Evolutionary conservation across 257 asterid species (phyloP).

Genomic region (Solanum rostratum): DNA sequence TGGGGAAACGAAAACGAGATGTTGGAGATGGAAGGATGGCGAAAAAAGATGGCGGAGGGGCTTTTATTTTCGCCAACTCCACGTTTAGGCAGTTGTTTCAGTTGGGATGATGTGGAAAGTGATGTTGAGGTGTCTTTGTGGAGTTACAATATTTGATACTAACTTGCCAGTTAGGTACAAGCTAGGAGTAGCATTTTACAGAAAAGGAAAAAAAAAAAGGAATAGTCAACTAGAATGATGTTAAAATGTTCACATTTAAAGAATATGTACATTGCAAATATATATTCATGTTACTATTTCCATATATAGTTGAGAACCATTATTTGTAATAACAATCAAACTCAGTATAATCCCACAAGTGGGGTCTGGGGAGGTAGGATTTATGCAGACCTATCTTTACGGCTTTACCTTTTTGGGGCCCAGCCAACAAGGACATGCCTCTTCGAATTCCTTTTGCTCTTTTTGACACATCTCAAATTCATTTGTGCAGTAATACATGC

Average conservation of each 20-base stretch:
- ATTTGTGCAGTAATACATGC: slow-evolving; percentile 73
- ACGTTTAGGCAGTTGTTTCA: slow-evolving; percentile 11
- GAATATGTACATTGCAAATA: background rate
- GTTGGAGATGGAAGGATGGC: slow-evolving; percentile 7
- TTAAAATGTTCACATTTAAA: background rate
- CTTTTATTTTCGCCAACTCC: slow-evolving; percentile 52
- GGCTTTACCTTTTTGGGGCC: background rate
- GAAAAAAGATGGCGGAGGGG: slow-evolving; percentile 23
- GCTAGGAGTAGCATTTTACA: background rate
- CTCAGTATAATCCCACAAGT: background rate
- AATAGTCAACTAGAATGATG: background rate
- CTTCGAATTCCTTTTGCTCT: slow-evolving; percentile 79
- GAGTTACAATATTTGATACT: background rate
- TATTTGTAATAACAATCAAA: background rate
- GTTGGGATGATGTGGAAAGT: slow-evolving; percentile 24
- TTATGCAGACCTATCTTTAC: background rate
- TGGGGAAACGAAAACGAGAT: slow-evolving; percentile 1
- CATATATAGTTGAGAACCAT: background rate
- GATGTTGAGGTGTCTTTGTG: slow-evolving; percentile 26
- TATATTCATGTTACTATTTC: background rate
- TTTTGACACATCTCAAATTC: slow-evolving; percentile 82
- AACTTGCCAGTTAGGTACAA: background rate
- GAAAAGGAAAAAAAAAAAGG: background rate
- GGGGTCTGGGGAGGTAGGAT: background rate
- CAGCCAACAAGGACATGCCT: slow-evolving; percentile 45